Evolutionary conservation across 208 protist species (phyloP), one percentile per base, ranked within the genome.

Genomic region (Naegleria lovaniensis): DNA sequence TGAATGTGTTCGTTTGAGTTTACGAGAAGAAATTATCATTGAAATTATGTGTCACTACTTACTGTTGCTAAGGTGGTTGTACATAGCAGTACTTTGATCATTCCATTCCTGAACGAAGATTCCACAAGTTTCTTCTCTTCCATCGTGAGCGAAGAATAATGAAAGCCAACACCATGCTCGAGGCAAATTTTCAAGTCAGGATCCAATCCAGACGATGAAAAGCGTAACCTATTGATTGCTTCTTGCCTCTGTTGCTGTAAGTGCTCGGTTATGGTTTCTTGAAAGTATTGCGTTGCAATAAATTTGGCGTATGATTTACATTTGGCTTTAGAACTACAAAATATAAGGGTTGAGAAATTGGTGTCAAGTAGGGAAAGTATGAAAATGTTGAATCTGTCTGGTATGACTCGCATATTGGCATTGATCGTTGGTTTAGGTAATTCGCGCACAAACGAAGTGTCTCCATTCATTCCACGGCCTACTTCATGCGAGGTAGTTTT

Each of bases 1-100:
- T 19, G 22, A 22, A 29, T 29, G 22, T 67, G 43, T 48, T 48
- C 43, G 43, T 48, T 48, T 48, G 43, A 9, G 43, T n/a, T n/a
- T n/a, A n/a, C n/a, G n/a, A n/a, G n/a, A n/a, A n/a, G n/a, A n/a
- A n/a, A n/a, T n/a, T n/a, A n/a, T n/a, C 51, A 58, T 58, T 5
- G 15, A 58, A 58, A 15, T 19, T 58, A 58, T 58, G 51, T 19
- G 9, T 58, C 5, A 19, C 15, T 19, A 67, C 55, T 67, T 67
- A 67, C 93, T 38, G 94, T 91, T 29, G 94, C 92, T 0, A 95
- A 89, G 0, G 94, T 95, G 0, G 94, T 92, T 19, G 94, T 95
- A 83, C 94, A 95, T 38, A 59, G 48, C 7, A 95, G 58, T 38
- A 95, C 89, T 38, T 67, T 41, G 36, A 95, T 76, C 22, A 84